Conservation (phyloP, 192 early-diverging fungal genomes). For the Coemansia sp. region DNA sequence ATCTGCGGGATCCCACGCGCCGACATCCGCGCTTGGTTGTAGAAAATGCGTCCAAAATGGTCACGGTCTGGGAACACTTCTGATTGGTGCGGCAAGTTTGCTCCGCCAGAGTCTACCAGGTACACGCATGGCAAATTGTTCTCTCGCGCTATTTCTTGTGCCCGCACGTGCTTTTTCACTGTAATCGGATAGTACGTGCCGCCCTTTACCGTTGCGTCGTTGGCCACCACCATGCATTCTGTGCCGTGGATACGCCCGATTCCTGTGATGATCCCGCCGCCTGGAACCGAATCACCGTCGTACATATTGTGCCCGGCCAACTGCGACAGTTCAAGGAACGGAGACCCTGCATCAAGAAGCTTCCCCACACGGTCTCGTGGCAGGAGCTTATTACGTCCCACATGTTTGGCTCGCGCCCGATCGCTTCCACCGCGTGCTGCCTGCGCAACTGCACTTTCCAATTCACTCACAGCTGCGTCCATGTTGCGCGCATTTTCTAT, state of each 20-base stretch:
- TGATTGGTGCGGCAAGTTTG: conserved; percentile 89
- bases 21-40: conserved; percentile 85
- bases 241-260: conserved; percentile 89
- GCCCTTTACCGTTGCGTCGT: conserved; percentile 98
- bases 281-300: conserved; percentile 80
- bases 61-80: conserved; percentile 96
- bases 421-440: conserved; percentile 74
- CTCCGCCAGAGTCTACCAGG: conserved; percentile 93
- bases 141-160: conserved; percentile 94
- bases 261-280: conserved; percentile 90
- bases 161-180: conserved; percentile 96
- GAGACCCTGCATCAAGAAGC: conserved; percentile 61
- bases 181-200: conserved; percentile 95
- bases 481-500: conserved; percentile 43
- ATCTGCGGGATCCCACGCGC: conserved; percentile 87
- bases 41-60: conserved; percentile 95
- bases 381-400: conserved; percentile 82
- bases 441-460: conserved; percentile 26
- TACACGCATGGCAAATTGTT: conserved; percentile 95
- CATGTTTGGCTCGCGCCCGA: conserved; percentile 78
- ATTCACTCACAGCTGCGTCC: conserved; percentile 27
- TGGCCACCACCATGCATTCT: conserved; percentile 96
- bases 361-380: conserved; percentile 73
- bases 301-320: conserved; percentile 90
- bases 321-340: conserved; percentile 93